Conservation (phyloP, 768 basidiomycete genomes). For the Termitomyces sp. region DNA sequence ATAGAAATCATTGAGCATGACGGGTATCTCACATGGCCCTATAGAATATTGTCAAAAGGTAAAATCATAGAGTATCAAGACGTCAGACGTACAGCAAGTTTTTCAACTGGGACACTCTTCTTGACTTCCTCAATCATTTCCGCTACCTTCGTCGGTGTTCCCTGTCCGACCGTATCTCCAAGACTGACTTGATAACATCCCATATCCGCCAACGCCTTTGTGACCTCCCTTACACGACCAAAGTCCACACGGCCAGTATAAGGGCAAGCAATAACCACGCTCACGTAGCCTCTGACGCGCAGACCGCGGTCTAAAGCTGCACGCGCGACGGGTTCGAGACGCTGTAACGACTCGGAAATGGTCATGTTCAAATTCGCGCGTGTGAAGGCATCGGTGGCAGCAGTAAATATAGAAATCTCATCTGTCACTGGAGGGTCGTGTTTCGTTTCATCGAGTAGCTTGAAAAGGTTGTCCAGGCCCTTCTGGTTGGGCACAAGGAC, state of each 20-base stretch:
- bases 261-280: constrained; percentile 80
- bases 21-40: constrained; percentile 3
- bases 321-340: constrained; percentile 57
- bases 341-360: constrained; percentile 63
- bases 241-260: constrained; percentile 78
- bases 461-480: constrained; percentile 66
- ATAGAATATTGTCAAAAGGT: neutral
- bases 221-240: constrained; percentile 59
- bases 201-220: constrained; percentile 75
- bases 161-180: constrained; percentile 90
- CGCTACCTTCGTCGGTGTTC: constrained; percentile 65
- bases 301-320: constrained; percentile 59
- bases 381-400: constrained; percentile 84
- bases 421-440: constrained; percentile 52
- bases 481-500: constrained; percentile 81
- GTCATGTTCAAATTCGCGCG: constrained; percentile 82
- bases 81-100: constrained; percentile 57
- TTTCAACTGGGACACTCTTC: constrained; percentile 53
- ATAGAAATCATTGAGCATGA: neutral
- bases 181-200: constrained; percentile 93
- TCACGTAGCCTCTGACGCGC: constrained; percentile 81
- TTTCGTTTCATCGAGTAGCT: constrained; percentile 42
- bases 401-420: constrained; percentile 88
- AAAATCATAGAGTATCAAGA: neutral
- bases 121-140: constrained; percentile 70